A percentile compares a stretch with the other conserved stretches of the same genome.
phyloP scores from a whole-genome alignment of 305 asterid genomes.

The Solanum chacoense region DNA sequence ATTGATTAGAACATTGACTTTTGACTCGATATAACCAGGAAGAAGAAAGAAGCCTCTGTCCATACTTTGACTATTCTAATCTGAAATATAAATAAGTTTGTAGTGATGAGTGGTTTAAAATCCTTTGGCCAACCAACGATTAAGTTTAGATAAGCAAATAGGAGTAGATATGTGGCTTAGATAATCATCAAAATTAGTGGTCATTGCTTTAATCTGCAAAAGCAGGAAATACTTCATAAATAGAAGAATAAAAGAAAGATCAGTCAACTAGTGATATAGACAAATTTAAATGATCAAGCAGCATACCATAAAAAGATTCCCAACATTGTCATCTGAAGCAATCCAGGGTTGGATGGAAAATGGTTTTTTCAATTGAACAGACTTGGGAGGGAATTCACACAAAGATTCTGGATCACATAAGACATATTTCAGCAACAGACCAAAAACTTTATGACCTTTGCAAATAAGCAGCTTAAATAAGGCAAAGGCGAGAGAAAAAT shows the following conservation, averaged over 20 bases:
- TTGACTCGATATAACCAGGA: not conserved
- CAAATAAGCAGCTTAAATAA: not conserved
- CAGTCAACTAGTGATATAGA: not conserved
- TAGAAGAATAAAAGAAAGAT: not conserved
- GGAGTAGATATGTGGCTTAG: not conserved
- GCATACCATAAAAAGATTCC: constrained; percentile 87
- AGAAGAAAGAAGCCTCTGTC: not conserved
- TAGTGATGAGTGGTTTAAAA: not conserved
- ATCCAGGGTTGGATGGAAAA: constrained; percentile 81
- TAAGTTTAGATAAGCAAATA: not conserved
- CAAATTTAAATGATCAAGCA: not conserved
- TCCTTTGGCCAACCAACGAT: not conserved
- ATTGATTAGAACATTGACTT: not conserved
- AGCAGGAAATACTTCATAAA: not conserved
- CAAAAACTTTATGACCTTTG: not conserved
- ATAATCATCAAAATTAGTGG: not conserved
- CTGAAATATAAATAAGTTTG: not conserved
- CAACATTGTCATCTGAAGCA: constrained; percentile 84
- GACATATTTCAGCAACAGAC: not conserved
- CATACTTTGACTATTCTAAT: not conserved
- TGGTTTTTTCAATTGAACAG: constrained; percentile 69
- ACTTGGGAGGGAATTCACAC: constrained; percentile 86
- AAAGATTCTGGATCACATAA: constrained; percentile 47
- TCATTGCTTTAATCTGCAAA: not conserved
- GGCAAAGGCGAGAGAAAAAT: not conserved